Percentiles rank a stretch among this genome's conserved stretches.
Conservation (phyloP, 192 early-diverging fungal genomes). For the Pilaira anomala region DNA sequence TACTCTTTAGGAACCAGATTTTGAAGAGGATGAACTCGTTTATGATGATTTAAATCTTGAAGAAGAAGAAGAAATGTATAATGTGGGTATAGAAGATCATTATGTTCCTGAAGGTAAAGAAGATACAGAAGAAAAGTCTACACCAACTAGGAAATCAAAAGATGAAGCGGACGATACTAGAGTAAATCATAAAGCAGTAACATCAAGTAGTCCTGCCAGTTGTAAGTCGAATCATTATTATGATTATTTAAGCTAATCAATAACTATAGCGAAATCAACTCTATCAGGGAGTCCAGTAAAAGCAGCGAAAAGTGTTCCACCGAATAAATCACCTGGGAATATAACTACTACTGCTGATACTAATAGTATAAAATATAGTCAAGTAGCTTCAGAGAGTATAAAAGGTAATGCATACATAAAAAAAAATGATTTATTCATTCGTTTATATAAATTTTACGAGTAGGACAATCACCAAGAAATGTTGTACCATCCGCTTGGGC, state of each 20-base stretch:
- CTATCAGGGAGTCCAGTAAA: constrained; percentile 5
- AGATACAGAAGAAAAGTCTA: constrained; percentile 6
- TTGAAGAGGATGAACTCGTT: constrained; percentile 89
- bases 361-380: constrained; percentile 12
- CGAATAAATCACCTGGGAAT: neutral
- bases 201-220: neutral
- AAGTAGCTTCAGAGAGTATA: constrained; percentile 20
- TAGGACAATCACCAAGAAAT: neutral
- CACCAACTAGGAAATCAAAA: constrained; percentile 33
- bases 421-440: neutral
- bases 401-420: constrained; percentile 26
- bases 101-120: constrained; percentile 33
- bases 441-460: no score
- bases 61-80: constrained; percentile 83
- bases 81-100: constrained; percentile 70
- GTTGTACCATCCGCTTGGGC: constrained; percentile 28
- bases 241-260: neutral
- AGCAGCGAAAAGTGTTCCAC: neutral
- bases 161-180: constrained; percentile 37
- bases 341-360: neutral
- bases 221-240: neutral
- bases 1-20: constrained; percentile 84
- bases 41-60: constrained; percentile 93
- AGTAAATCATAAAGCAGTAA: neutral
- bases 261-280: neutral